A percentile compares a stretch with the other conserved stretches of the same genome.
Conservation (phyloP, 352 stramenopile species). For the Phytophthora pisi region DNA sequence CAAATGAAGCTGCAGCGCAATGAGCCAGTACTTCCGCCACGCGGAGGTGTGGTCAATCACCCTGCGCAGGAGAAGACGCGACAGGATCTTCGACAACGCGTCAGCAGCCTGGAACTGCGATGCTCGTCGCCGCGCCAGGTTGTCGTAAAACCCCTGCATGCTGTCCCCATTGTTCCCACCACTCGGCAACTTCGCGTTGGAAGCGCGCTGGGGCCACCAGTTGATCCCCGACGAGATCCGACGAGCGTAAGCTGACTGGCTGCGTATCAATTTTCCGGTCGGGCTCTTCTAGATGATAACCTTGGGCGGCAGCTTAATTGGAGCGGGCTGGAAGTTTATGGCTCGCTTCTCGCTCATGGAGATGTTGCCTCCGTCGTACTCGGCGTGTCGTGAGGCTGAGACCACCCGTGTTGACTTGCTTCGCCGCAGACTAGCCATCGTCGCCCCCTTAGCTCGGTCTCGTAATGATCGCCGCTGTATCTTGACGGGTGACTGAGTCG, state of each 20-base stretch:
- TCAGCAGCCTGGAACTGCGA: constrained; percentile 5
- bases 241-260: constrained; percentile 49
- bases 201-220: constrained; percentile 15
- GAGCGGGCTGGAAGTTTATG: constrained; percentile 12
- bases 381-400: constrained; percentile 24
- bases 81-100: constrained; percentile 7
- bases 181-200: constrained; percentile 7
- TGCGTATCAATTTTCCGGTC: constrained; percentile 38
- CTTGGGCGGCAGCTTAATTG: constrained; percentile 19
- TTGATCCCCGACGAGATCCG: constrained; percentile 30
- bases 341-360: constrained; percentile 33
- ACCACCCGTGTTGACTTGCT: constrained; percentile 35
- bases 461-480: constrained; percentile 25
- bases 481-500: constrained; percentile 18
- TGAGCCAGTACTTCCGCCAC: constrained; percentile 47
- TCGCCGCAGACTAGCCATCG: constrained; percentile 12
- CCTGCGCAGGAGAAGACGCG: constrained; percentile 28
- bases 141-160: constrained; percentile 51
- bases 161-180: constrained; percentile 4
- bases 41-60: constrained; percentile 37
- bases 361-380: constrained; percentile 31
- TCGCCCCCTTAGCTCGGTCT: constrained; percentile 5
- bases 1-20: constrained; percentile 46
- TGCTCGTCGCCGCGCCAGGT: constrained; percentile 25
- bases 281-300: neutral